These are phyloP conservation scores for Vicia villosa DNA, from an alignment of 306 rosid genomes.

Conservation along the genomic window DNA sequence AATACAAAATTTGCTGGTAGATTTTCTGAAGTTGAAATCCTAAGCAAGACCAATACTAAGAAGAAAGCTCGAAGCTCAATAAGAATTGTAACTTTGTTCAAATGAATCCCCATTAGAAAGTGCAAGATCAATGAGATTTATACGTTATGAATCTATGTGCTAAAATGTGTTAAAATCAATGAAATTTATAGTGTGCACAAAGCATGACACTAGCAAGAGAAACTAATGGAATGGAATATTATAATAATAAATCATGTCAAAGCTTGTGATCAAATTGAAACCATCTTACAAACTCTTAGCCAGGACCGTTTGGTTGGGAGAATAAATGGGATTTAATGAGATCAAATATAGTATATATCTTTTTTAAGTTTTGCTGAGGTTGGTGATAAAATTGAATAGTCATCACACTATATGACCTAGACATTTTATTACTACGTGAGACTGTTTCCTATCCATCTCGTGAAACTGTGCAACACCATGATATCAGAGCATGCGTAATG, in stretches of 20 bases:
- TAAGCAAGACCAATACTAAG: constrained; percentile 25
- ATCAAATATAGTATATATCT: too few relatives aligned
- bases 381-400: not conserved
- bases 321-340: constrained; percentile 22
- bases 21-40: constrained; percentile 40
- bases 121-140: not conserved
- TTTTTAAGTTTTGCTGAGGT: not conserved
- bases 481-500: not conserved
- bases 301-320: constrained; percentile 20
- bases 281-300: constrained; percentile 20
- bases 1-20: constrained; percentile 67
- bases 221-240: not conserved
- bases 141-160: not conserved
- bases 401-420: not conserved
- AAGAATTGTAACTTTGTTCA: constrained; percentile 29
- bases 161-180: constrained; percentile 24
- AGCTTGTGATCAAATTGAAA: not conserved
- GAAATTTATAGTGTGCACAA: constrained; percentile 30
- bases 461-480: constrained; percentile 15
- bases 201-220: not conserved
- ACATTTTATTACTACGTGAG: not conserved
- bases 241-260: not conserved
- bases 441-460: not conserved
- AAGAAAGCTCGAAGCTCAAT: constrained; percentile 31
- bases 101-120: constrained; percentile 40